Evolutionary conservation across 306 rosid species (phyloP), one percentile per base, ranked within the genome.

Genomic region (Malus asiatica): DNA sequence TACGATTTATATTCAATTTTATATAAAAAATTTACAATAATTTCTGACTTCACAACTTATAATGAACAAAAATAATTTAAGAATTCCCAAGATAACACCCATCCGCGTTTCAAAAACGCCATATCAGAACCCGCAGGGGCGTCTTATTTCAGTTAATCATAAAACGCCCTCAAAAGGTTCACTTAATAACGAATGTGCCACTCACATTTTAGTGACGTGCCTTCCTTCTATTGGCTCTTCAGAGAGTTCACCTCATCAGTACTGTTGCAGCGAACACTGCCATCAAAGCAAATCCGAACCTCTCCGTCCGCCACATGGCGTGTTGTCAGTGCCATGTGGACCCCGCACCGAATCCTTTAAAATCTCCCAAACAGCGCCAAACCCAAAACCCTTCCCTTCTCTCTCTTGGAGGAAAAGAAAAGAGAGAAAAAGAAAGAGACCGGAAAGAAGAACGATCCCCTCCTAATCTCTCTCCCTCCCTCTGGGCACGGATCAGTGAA

Each of bases 311-410:
- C 25, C 38, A 29, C 60, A 13, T 78, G 81, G 30, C 30, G 32
- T 4, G 1, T 11, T 23, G 20, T 6, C 42, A 18, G 14, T 19
- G 61, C 22, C 66, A 46, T 14, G 75, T 72, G 78, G 85, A 48
- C 33, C 81, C 81, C 81, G 74, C 75, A 72, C 81, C 81, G 70
- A 77, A 74, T 68, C 79, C 85, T 78, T 74, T 68, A 82, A 74
- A 82, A 62, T 53, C 64, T 63, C 52, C 32, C 22, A 3, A 55
- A 16, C 68, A 30, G 62, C 72, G 80, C 83, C 70, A 72, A 73
- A 74, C 66, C 79, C 74, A 57, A 84, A 70, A 59, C 52, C 53
- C 75, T 68, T 27, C 33, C 44, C 57, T 30, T 18, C 22, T 30
- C 11, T 27, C 8, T 16, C 44, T 15, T 29, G 42, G 16, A 15